Evolutionary conservation across 2,329 filamentous ascomycete genomes (phyloP).

Genomic region (Aspergillus sergii): DNA sequence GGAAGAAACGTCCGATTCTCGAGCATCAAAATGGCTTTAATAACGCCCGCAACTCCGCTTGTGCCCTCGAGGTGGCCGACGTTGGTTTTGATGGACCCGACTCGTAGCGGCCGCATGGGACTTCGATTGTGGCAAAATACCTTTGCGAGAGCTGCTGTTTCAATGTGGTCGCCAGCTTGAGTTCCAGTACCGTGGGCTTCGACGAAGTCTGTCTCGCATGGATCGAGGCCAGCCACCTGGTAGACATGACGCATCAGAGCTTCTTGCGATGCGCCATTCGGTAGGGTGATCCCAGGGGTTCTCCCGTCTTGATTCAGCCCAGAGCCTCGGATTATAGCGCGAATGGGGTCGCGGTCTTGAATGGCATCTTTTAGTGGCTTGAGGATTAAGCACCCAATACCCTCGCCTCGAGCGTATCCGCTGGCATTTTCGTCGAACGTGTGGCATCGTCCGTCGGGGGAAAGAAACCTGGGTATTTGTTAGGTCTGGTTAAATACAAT

Average conservation of each 20-base stretch:
- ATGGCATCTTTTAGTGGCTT: conserved; percentile 48
- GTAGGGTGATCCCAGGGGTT: conserved; percentile 50
- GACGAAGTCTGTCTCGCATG: conserved; percentile 27
- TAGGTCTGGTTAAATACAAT: not conserved
- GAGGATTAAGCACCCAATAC: conserved; percentile 43
- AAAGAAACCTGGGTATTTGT: conserved; percentile 24
- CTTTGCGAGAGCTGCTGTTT: conserved; percentile 30
- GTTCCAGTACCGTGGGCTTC: conserved; percentile 40
- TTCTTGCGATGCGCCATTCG: conserved; percentile 40
- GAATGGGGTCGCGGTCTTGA: conserved; percentile 45
- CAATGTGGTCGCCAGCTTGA: conserved; percentile 36
- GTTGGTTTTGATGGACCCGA: conserved; percentile 26
- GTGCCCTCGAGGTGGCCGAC: conserved; percentile 30
- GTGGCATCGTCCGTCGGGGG: conserved; percentile 31
- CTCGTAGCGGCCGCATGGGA: conserved; percentile 21
- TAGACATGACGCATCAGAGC: conserved; percentile 38
- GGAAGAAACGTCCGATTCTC: conserved; percentile 50
- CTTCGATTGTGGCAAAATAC: conserved; percentile 26
- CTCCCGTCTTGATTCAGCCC: conserved; percentile 50
- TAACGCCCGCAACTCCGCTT: conserved; percentile 24
- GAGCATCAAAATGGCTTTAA: conserved; percentile 48
- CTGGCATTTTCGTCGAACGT: conserved; percentile 44
- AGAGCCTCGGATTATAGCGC: conserved; percentile 45
- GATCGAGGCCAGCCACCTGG: conserved; percentile 26
- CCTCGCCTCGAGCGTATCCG: conserved; percentile 54